Base-by-base conservation (phyloP, 2,329 filamentous ascomycete genomes). In the Sordariomycetes sp. region DNA sequence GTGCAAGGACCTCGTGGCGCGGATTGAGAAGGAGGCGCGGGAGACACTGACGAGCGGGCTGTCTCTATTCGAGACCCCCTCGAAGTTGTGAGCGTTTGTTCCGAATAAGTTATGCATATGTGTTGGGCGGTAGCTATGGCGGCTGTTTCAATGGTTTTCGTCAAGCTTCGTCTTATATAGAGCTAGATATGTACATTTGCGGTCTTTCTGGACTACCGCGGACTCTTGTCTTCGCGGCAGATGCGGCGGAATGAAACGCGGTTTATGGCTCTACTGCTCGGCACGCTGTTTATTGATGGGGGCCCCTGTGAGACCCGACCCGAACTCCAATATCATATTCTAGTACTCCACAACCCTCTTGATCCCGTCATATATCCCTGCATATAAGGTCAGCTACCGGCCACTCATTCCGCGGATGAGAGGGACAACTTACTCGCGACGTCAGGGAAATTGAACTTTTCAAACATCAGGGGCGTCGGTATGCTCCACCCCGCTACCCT, bases 401-500 rank as follows among this genome's bases (percentile, higher is more conserved):
- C 14, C 18, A n/a, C 46, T 24, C 8, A 8, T 20, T 50, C 22
- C 3, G 14, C 22, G 22, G 12, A 50, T 20, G 22, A 3, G 43
- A 14, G 40, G 32, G 18, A 50, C 7, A 16, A 87, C 90, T 85
- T 75, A 95, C 91, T 85, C 16, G 89, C 83, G 65, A 96, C 87
- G 72, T 96, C 92, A 0, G 92, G 92, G 58, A 95, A 77, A 68
- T 91, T 86, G 62, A 90, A 89, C 67, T 79, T 83, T 71, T 97
- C 92, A 71, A 83, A 97, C 40, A 87, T 70, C 66, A 97, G 71
- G 0, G 90, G 88, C 35, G 85, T 86, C 69, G 93, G 92, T 57
- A 89, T 91, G 68, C 87, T 90, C 89, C 89, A 96, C n/a, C 92
- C 91, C 3, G 89, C 89, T 5, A 97, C 86, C 55, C 92, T 81